Evolutionary conservation across 1,284 basidiomycete genomes (phyloP).

Genomic region (Exobasidium cylindrosporum): DNA sequence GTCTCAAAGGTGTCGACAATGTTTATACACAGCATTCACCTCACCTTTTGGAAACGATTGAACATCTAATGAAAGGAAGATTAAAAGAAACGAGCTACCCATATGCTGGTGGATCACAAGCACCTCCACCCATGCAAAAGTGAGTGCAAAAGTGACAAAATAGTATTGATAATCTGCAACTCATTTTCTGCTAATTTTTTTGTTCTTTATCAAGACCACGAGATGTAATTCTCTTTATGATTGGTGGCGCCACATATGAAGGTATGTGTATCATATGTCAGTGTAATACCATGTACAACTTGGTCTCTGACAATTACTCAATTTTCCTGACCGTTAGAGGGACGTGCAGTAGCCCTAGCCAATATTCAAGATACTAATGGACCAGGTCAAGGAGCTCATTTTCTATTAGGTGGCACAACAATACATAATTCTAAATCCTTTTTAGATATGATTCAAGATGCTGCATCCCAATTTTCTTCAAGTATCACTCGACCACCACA

Average conservation of each 20-base stretch:
- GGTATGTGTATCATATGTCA: slow-evolving; percentile 5
- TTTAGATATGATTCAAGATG: slow-evolving; percentile 47
- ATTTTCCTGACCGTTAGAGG: not conserved
- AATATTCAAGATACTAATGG: slow-evolving; percentile 20
- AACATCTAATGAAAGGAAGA: slow-evolving; percentile 80
- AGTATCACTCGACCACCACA: slow-evolving; percentile 34
- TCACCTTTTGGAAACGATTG: slow-evolving; percentile 85
- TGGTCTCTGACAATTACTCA: not conserved
- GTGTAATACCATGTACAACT: not conserved
- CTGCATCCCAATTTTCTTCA: slow-evolving; percentile 40
- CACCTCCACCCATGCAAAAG: slow-evolving; percentile 12
- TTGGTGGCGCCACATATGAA: slow-evolving; percentile 54
- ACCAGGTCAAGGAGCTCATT: slow-evolving; percentile 30
- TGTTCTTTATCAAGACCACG: slow-evolving; percentile 26
- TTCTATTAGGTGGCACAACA: slow-evolving; percentile 49
- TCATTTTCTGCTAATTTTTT: not conserved
- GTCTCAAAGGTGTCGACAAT: slow-evolving; percentile 97
- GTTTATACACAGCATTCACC: slow-evolving; percentile 98
- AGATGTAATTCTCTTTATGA: slow-evolving; percentile 53
- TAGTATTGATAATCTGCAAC: not conserved
- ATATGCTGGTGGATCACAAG: slow-evolving; percentile 58
- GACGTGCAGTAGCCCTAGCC: not conserved
- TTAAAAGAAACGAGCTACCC: slow-evolving; percentile 86
- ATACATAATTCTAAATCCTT: slow-evolving; percentile 45
- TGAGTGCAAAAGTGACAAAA: slow-evolving; percentile 13